Evolutionary conservation across 306 rosid species (phyloP).

Genomic region (Prunus salicina): DNA sequence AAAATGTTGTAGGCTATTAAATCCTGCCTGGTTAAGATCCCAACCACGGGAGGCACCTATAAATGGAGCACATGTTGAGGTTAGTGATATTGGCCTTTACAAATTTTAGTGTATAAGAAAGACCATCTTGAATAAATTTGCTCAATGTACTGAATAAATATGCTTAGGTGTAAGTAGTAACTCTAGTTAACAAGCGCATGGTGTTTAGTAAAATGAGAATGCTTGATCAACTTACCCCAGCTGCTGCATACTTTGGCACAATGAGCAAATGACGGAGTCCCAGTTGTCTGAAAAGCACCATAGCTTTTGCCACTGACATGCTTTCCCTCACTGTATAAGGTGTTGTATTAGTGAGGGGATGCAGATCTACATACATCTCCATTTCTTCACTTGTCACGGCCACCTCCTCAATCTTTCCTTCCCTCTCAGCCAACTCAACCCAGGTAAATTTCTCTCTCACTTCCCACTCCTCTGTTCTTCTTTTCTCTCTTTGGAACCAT

Average conservation of each 20-base stretch:
- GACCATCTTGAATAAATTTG: neutral
- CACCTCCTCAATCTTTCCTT: conserved; percentile 66
- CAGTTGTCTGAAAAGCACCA: conserved; percentile 82
- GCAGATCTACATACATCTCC: conserved; percentile 87
- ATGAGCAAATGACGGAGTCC: conserved; percentile 88
- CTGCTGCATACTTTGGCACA: conserved; percentile 70
- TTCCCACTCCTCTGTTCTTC: conserved; percentile 87
- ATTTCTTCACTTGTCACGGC: conserved; percentile 67
- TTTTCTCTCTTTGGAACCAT: conserved; percentile 70
- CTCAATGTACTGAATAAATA: neutral
- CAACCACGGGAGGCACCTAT: conserved; percentile 73
- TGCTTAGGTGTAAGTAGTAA: neutral
- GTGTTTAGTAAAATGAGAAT: neutral
- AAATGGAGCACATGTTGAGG: conserved; percentile 30
- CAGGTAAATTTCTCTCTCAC: conserved; percentile 78
- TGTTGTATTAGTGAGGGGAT: conserved; percentile 82
- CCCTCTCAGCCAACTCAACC: conserved; percentile 80
- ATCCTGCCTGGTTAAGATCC: conserved; percentile 88
- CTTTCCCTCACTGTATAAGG: conserved; percentile 74
- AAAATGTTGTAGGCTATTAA: conserved; percentile 68
- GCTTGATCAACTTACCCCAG: conserved; percentile 57
- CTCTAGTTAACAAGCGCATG: neutral
- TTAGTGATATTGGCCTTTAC: conserved; percentile 21
- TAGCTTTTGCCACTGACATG: conserved; percentile 80
- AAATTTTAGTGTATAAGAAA: neutral